Percentiles rank a stretch among this genome's conserved stretches.
These are phyloP conservation scores for Quercus ilex DNA, from an alignment of 306 rosid species.

Conservation along the genomic window DNA sequence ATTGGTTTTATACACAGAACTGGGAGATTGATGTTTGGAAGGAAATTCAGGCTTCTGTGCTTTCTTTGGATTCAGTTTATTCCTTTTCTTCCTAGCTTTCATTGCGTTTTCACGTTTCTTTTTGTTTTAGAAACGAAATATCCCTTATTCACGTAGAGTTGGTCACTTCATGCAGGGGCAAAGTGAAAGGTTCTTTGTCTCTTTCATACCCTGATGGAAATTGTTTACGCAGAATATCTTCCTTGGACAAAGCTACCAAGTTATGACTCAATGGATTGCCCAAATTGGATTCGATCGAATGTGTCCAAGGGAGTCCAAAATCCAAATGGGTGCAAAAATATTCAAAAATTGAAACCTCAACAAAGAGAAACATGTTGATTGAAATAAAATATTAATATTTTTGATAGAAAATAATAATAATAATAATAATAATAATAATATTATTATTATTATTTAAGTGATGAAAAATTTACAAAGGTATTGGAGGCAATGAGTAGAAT, in stretches of 20 bases:
- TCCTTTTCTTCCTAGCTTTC: constrained; percentile 8
- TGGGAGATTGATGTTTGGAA: neutral
- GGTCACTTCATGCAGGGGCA: constrained; percentile 22
- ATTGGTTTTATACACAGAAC: constrained; percentile 20
- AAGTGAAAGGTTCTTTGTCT: constrained; percentile 30
- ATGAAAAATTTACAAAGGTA: too few relatives aligned
- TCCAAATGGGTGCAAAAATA: too few relatives aligned
- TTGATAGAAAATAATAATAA: too few relatives aligned
- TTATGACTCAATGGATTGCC: too few relatives aligned
- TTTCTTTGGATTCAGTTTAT: constrained; percentile 32
- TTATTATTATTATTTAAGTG: too few relatives aligned
- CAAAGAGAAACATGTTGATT: too few relatives aligned
- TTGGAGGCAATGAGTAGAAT: too few relatives aligned
- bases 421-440: too few relatives aligned
- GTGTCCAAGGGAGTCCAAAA: too few relatives aligned
- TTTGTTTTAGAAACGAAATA: neutral
- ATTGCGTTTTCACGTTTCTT: constrained; percentile 5
- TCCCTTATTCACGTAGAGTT: constrained; percentile 9
- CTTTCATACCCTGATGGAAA: neutral
- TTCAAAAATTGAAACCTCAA: too few relatives aligned
- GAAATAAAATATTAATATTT: too few relatives aligned
- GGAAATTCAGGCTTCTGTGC: neutral
- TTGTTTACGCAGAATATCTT: neutral
- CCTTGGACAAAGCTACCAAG: neutral
- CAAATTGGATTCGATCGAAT: too few relatives aligned